Evolutionary conservation across 805 yeast genomes (phyloP), one percentile per base, ranked within the genome.

Genomic region (Lipomyces chichibuensis): DNA sequence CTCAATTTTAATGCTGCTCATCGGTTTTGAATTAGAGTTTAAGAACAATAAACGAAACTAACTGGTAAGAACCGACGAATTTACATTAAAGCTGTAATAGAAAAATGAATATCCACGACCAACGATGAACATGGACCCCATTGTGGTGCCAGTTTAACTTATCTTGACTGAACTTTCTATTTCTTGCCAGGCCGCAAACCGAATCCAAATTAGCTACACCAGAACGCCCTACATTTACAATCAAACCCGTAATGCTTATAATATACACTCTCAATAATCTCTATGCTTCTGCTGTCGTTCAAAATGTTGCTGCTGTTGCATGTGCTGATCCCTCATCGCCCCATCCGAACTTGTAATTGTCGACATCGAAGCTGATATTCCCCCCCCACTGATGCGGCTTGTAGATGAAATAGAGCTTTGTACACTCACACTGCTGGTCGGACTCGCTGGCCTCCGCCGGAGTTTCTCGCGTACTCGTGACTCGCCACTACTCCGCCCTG

Each of bases 401-500:
- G 62, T 53, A 13, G 63, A 60, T 35, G 63, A 60, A 14, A 35
- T 46, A 8, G 61, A 23, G 46, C 63, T 60, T 17, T 54, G 63
- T 11, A 33, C 20, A 35, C 63, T 60, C 13, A 60, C 61, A 35
- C 63, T 60, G 27, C 61, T 43, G 11, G 63, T 23, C 32, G 63
- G 63, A 39, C 64, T 55, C 32, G 49, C 65, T 32, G 65, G 65
- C 20, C 65, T 29, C 11, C 70, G 57, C 57, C 58, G 70, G 25
- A 67, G 62, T 56, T 58, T 62, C 56, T 67, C 69, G 20, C 71
- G 68, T 13, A 65, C 71, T 9, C 68, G 65, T 37, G 70, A 66
- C 55, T 63, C 67, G 33, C 65, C 63, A 20, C 70, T 59, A 37
- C 65, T 63, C 58, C 69, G 55, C 11, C 69, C 46, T 39, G 69